Evolutionary conservation across 345 rosid genomes (phyloP).

Genomic region (Lepidium aucheri): DNA sequence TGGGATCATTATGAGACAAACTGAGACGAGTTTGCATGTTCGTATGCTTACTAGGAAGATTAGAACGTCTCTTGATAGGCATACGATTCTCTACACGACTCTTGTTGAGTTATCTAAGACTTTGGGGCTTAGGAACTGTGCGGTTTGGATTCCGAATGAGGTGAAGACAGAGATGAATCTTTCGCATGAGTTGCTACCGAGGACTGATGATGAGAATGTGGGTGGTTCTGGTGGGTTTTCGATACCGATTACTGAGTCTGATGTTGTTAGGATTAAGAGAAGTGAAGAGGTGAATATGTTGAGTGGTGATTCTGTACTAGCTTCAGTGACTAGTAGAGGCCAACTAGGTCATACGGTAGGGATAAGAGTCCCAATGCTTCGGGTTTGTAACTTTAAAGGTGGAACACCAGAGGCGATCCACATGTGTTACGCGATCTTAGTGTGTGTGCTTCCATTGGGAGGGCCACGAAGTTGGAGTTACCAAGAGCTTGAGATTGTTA

Average conservation of each 20-base stretch:
- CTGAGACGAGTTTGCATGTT: constrained; percentile 71
- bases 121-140: constrained; percentile 69
- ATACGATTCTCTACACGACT: constrained; percentile 69
- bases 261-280: constrained; percentile 57
- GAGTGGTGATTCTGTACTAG: constrained; percentile 45
- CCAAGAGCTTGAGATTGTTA: constrained; percentile 74
- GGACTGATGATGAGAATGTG: constrained; percentile 26
- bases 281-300: constrained; percentile 62
- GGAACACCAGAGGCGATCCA: constrained; percentile 74
- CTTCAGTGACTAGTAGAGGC: constrained; percentile 47
- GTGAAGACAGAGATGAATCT: constrained; percentile 57
- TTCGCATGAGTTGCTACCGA: constrained; percentile 48
- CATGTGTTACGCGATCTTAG: constrained; percentile 75
- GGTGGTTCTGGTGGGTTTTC: constrained; percentile 13
- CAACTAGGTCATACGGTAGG: constrained; percentile 75
- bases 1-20: constrained; percentile 75
- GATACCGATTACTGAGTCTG: constrained; percentile 61
- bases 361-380: constrained; percentile 90
- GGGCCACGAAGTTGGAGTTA: constrained; percentile 53
- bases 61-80: constrained; percentile 77
- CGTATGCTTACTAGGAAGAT: constrained; percentile 94
- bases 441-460: constrained; percentile 68
- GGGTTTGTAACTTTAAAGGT: constrained; percentile 75
- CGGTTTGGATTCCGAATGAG: constrained; percentile 91
- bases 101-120: constrained; percentile 86